Percentiles rank a stretch among this genome's conserved stretches.
Conservation (phyloP, 305 asterid genomes). For the Salvia sclarea region DNA sequence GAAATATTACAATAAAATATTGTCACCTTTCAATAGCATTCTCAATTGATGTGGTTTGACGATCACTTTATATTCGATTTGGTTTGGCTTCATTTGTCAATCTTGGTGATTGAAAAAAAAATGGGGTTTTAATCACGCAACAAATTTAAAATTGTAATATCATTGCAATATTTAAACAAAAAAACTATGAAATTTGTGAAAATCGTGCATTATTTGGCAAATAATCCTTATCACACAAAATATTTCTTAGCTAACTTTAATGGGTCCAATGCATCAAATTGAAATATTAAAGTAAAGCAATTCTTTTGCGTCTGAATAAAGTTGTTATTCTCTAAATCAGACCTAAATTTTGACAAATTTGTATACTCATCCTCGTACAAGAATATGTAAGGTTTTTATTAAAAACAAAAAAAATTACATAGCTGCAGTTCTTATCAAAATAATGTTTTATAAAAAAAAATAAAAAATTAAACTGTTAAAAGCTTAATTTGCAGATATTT, state of each 20-base stretch:
- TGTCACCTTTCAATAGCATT: no score
- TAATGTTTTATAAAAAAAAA: not conserved
- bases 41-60: no score
- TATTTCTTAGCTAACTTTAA: not conserved
- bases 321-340: not conserved
- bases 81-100: no score
- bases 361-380: not conserved
- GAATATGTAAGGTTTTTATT: not conserved
- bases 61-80: no score
- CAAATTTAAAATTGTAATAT: no score
- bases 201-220: no score
- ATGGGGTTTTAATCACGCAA: no score
- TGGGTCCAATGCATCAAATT: not conserved
- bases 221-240: not conserved
- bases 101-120: no score
- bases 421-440: not conserved
- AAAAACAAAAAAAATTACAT: not conserved
- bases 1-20: no score
- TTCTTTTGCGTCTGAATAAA: not conserved
- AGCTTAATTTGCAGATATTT: constrained; percentile 13
- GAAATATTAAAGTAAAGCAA: not conserved
- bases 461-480: not conserved
- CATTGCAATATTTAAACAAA: no score
- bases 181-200: no score
- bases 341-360: not conserved